phyloP scores from a whole-genome alignment of 345 rosid species.

The Salix viminalis region DNA sequence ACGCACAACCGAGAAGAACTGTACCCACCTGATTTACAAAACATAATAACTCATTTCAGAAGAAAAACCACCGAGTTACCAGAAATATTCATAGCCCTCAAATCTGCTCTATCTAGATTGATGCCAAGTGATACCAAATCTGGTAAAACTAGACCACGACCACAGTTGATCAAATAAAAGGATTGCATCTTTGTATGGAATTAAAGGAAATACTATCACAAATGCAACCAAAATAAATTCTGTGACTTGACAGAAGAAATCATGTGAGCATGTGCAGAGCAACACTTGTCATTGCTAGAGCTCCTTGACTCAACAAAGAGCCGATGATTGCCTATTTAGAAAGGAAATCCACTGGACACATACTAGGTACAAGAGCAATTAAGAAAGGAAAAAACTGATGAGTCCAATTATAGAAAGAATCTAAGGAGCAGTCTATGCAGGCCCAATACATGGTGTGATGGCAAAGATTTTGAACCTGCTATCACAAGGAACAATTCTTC shows the following conservation, averaged over 20 bases:
- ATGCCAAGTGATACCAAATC: neutral
- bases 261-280: neutral
- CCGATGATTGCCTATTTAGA: neutral
- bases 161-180: neutral
- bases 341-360: neutral
- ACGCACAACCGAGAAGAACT: constrained; percentile 92
- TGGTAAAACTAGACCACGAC: neutral
- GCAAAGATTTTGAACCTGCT: neutral
- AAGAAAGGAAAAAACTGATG: neutral
- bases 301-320: neutral
- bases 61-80: neutral
- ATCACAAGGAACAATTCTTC: neutral
- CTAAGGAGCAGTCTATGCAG: neutral
- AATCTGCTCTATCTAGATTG: neutral
- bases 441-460: neutral
- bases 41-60: constrained; percentile 9
- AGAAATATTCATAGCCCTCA: neutral
- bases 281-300: neutral
- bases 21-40: constrained; percentile 75
- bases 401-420: neutral
- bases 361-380: neutral
- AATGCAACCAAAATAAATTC: neutral
- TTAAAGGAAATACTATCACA: neutral
- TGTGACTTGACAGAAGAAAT: neutral
- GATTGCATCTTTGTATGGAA: neutral